phyloP scores from a whole-genome alignment of 805 yeast species.

The Lipomyces kockii region DNA sequence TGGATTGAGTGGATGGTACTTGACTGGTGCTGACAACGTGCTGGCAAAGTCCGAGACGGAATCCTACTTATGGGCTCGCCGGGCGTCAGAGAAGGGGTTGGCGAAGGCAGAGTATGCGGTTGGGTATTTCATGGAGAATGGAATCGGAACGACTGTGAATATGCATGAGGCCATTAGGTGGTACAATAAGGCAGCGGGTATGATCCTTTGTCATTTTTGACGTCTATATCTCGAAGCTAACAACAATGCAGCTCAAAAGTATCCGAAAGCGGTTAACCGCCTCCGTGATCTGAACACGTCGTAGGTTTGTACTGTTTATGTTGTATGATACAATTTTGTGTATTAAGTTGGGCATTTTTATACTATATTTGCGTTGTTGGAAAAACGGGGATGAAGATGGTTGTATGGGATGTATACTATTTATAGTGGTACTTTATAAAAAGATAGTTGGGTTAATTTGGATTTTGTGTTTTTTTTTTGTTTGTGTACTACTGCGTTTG shows the following conservation, averaged over 20 bases:
- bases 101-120: conserved; percentile 73
- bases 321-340: neutral
- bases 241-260: conserved; percentile 18
- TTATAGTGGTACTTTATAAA: neutral
- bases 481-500: neutral
- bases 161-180: conserved; percentile 56
- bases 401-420: neutral
- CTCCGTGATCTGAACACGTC: conserved; percentile 20
- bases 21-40: conserved; percentile 69
- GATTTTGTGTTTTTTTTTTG: neutral
- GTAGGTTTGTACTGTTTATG: neutral
- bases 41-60: conserved; percentile 65
- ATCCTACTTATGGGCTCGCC: conserved; percentile 77
- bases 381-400: too few species aligned
- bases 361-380: too few species aligned
- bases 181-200: conserved; percentile 63
- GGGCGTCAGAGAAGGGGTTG: conserved; percentile 67
- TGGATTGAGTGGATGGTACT: conserved; percentile 78
- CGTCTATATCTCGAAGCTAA: neutral
- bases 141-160: conserved; percentile 64
- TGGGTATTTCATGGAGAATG: conserved; percentile 70
- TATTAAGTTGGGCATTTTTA: too few species aligned
- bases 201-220: neutral
- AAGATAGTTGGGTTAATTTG: neutral
- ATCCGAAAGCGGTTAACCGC: conserved; percentile 26